Conservation (phyloP, 116 monocot species). For the Zostera marina region DNA sequence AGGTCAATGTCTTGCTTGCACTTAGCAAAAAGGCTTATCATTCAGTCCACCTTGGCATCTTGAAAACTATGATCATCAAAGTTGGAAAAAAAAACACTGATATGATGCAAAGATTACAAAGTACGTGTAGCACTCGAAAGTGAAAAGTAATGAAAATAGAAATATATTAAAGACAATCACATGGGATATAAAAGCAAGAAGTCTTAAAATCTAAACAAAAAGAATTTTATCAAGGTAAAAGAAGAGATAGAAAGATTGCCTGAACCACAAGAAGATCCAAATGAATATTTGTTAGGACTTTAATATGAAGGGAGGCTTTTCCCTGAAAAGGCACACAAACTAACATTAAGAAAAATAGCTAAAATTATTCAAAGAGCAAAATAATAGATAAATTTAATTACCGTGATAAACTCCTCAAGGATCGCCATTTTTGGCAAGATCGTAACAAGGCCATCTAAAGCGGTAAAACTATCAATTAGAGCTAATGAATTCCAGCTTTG, state of each 20-base stretch:
- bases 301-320: slow-evolving; percentile 49
- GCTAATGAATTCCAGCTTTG: slow-evolving; percentile 75
- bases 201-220: background rate
- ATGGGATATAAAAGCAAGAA: background rate
- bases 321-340: slow-evolving; percentile 38
- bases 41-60: no score
- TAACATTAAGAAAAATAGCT: background rate
- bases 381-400: slow-evolving; percentile 6
- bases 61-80: no score
- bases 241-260: slow-evolving; percentile 14
- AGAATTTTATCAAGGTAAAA: background rate
- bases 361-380: background rate
- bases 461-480: slow-evolving; percentile 52
- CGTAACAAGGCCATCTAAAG: slow-evolving; percentile 49
- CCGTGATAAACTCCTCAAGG: slow-evolving; percentile 61
- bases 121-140: background rate
- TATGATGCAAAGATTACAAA: no score
- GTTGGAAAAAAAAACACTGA: no score
- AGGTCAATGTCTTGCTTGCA: no score
- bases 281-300: slow-evolving; percentile 49
- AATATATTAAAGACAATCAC: background rate
- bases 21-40: no score
- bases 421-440: slow-evolving; percentile 41
- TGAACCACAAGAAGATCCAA: slow-evolving; percentile 59
- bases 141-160: background rate